These are phyloP conservation scores for Brettanomyces custersianus DNA, from an alignment of 805 yeast genomes.

Conservation along the genomic window DNA sequence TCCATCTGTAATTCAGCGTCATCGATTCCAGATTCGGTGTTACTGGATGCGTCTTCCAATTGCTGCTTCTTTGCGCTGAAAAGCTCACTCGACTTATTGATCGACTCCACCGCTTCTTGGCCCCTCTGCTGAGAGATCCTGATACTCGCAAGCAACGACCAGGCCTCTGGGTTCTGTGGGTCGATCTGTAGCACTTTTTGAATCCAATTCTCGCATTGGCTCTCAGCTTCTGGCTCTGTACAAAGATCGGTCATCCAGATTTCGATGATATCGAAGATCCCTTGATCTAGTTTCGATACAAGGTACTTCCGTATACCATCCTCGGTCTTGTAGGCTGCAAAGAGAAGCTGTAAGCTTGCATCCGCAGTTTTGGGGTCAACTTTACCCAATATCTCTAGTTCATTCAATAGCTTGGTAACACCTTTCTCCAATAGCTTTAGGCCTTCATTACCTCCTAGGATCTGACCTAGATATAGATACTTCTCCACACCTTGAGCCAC, in stretches of 20 bases:
- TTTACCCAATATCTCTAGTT: conserved; percentile 14
- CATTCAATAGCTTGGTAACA: conserved; percentile 38
- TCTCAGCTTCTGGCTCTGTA: conserved; percentile 87
- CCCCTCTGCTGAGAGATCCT: conserved; percentile 77
- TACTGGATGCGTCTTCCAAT: conserved; percentile 35
- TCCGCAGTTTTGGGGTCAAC: conserved; percentile 5
- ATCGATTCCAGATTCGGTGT: conserved; percentile 25
- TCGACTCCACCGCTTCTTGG: conserved; percentile 64
- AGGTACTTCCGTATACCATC: conserved; percentile 27
- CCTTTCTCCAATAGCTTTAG: conserved; percentile 55
- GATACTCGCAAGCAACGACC: conserved; percentile 76
- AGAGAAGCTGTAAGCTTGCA: conserved; percentile 12
- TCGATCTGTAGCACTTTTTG: conserved; percentile 54
- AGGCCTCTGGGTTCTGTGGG: conserved; percentile 62
- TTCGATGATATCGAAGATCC: conserved; percentile 78
- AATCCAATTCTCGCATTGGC: conserved; percentile 65
- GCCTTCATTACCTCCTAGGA: conserved; percentile 77
- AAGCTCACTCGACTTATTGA: conserved; percentile 63
- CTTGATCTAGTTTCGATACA: conserved; percentile 59
- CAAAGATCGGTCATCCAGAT: conserved; percentile 97
- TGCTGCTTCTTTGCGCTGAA: conserved; percentile 42
- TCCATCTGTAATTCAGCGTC: conserved; percentile 36
- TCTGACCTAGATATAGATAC: conserved; percentile 85
- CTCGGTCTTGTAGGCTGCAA: conserved; percentile 21
- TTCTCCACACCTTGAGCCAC: conserved; percentile 69